These are phyloP conservation scores for Ceriops decandra DNA, from an alignment of 345 rosid genomes.

Conservation along the genomic window DNA sequence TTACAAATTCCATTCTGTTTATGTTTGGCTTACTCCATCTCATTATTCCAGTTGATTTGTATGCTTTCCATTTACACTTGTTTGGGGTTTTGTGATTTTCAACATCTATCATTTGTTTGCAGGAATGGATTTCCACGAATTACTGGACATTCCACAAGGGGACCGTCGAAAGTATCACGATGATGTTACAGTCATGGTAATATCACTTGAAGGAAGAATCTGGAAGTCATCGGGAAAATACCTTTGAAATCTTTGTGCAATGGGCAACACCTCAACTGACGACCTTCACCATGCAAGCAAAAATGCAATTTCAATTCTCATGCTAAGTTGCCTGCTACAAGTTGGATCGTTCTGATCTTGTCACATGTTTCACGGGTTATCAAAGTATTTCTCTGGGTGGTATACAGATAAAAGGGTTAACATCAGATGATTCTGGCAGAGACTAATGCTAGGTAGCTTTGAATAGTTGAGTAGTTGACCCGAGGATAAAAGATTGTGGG, in stretches of 20 bases:
- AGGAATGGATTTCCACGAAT: conserved; percentile 92
- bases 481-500: conserved; percentile 14
- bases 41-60: neutral
- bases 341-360: conserved; percentile 7
- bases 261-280: neutral
- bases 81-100: conserved; percentile 1
- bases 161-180: conserved; percentile 96
- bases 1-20: neutral
- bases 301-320: conserved; percentile 15
- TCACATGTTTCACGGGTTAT: conserved; percentile 14
- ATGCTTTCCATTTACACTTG: neutral
- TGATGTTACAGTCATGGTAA: conserved; percentile 90
- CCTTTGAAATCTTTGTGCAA: conserved; percentile 37
- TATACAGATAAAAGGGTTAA: conserved; percentile 21
- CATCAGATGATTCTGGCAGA: conserved; percentile 18
- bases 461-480: conserved; percentile 33
- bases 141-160: conserved; percentile 94
- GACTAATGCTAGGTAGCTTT: conserved; percentile 36
- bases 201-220: conserved; percentile 94
- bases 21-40: neutral
- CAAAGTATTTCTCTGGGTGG: conserved; percentile 7
- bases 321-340: conserved; percentile 13
- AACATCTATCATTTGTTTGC: conserved; percentile 13
- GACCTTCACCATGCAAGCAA: conserved; percentile 2
- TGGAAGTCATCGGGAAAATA: conserved; percentile 99